Evolutionary conservation across 2,329 filamentous ascomycete genomes (phyloP).

Genomic region (Mycogone perniciosa): DNA sequence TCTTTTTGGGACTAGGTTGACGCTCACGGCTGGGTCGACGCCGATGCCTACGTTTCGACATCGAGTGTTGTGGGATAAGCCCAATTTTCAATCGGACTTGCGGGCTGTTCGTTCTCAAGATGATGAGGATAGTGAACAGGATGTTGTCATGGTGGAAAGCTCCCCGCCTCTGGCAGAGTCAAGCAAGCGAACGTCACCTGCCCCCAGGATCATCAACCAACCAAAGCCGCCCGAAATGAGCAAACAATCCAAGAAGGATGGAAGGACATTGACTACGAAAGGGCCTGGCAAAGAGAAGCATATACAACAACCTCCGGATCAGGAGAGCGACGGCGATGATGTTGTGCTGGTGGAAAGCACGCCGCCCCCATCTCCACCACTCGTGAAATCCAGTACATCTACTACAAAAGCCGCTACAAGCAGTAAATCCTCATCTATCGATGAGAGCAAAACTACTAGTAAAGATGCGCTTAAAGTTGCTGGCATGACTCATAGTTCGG

Average conservation of each 20-base stretch:
- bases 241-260: not conserved
- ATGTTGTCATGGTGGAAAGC: slow-evolving; percentile 9
- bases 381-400: too few species aligned
- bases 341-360: not conserved
- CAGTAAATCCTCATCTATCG: too few species aligned
- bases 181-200: not conserved
- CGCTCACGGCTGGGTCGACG: slow-evolving; percentile 18
- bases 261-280: not conserved
- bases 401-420: too few species aligned
- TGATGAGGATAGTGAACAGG: not conserved
- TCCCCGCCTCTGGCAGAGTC: not conserved
- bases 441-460: too few species aligned
- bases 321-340: not conserved
- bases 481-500: too few species aligned
- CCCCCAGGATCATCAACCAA: not conserved
- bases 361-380: not conserved
- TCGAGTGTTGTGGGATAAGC: slow-evolving; percentile 18
- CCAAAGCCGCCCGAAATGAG: too few species aligned
- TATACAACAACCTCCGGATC: not conserved
- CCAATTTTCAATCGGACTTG: slow-evolving; percentile 4
- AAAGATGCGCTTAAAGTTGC: too few species aligned
- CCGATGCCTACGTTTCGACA: slow-evolving; percentile 1
- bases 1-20: slow-evolving; percentile 30
- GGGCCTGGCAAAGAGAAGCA: not conserved
- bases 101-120: not conserved